Conservation (phyloP, 768 basidiomycete genomes). For the Pulveroboletus frians region DNA sequence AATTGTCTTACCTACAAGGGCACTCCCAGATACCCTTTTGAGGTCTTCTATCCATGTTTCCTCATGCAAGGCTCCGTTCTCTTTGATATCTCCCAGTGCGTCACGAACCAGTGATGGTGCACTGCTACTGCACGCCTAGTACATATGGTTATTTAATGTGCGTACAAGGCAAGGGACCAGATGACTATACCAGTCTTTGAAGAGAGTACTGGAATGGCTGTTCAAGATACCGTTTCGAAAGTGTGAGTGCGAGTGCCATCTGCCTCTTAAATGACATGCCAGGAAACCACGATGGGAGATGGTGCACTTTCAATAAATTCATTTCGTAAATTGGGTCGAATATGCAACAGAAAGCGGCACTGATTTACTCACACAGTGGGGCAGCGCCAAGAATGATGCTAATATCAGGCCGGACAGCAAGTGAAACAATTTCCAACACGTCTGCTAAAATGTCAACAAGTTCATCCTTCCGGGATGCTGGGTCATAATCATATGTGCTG, state of each 20-base stretch:
- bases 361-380: constrained; percentile 5
- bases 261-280: constrained; percentile 12
- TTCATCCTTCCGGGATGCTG: constrained; percentile 5
- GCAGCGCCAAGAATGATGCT: neutral
- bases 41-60: constrained; percentile 5
- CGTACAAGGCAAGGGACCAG: too few species aligned
- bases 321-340: neutral
- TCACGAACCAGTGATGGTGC: constrained; percentile 5
- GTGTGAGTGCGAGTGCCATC: neutral
- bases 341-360: neutral
- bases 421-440: neutral
- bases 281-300: constrained; percentile 11
- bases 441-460: neutral
- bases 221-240: constrained; percentile 3
- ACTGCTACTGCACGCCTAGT: neutral
- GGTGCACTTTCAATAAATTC: neutral
- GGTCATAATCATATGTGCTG: constrained; percentile 15
- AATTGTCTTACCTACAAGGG: constrained; percentile 7
- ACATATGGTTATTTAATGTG: neutral
- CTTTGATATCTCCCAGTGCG: constrained; percentile 1
- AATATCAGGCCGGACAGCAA: neutral
- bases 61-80: neutral
- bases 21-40: constrained; percentile 4
- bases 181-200: neutral
- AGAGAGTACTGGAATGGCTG: neutral